Evolutionary conservation across 257 asterid genomes (phyloP), one percentile per base, ranked within the genome.

Genomic region (Dorcoceras hygrometricum): DNA sequence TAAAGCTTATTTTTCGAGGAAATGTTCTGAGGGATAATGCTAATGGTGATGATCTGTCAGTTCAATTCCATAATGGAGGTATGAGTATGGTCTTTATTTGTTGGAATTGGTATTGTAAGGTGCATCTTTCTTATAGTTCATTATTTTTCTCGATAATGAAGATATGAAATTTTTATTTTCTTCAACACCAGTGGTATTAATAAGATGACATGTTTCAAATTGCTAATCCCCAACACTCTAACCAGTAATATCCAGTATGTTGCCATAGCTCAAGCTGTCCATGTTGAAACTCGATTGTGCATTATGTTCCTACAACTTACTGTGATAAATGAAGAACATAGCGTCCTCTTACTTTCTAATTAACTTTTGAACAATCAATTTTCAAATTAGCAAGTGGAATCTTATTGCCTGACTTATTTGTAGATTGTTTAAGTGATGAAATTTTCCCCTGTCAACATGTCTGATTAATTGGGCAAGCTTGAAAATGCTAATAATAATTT

Each of bases 1-100:
- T 85, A 84, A 80, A 73, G 62, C 91, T 91, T 67, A 83, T 91
- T 76, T 87, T 86, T 68, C 82, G 64, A 62, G 98, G 98, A 62
- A 82, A 80, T 51, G 95, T 83, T 70, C 76, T 91, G 84, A 88
- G 75, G 10, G 96, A 89, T 64, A 67, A 66, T 75, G 61, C 69
- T 63, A 64, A 75, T 72, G 91, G 90, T 71, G 86, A 75, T 50
- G 89, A 82, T 51, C 28, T 69, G 51, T 67, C 53, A 25, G 74
- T 83, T 74, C 80, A 80, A 69, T 75, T 91, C 69, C 89, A 77
- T 1, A 81, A 75, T 5, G 88, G 85, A 91, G 98, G 98, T 88
- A 61, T 60, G 34, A 25, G 5, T 72, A 62, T 59, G 22, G 24
- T 32, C 39, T 62, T 54, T 43, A 56, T 11, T 62, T 66, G 55